phyloP scores from a whole-genome alignment of 2,329 filamentous ascomycete genomes.

The Myriosclerotinia duriaeana region DNA sequence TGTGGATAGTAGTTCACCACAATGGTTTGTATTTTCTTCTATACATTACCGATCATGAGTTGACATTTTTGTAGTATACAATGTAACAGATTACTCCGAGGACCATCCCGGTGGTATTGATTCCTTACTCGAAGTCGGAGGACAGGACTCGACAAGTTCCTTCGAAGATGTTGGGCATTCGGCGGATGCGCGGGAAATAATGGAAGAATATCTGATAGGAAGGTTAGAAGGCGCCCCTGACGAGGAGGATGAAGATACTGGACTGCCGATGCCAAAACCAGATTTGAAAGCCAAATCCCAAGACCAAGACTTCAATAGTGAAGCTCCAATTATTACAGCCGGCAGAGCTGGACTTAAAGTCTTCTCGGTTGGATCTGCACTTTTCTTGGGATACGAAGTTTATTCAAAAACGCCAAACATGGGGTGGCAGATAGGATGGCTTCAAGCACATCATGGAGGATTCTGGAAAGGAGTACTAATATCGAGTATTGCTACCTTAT shows the following conservation, averaged over 20 bases:
- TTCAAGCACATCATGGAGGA: conserved; percentile 39
- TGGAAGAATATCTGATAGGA: conserved; percentile 26
- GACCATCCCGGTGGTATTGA: conserved; percentile 74
- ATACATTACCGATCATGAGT: neutral
- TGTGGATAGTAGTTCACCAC: conserved; percentile 57
- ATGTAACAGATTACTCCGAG: conserved; percentile 56
- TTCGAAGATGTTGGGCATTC: conserved; percentile 86
- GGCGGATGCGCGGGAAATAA: conserved; percentile 41
- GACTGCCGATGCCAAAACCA: conserved; percentile 25
- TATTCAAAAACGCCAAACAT: conserved; percentile 11
- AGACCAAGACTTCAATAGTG: conserved; percentile 20
- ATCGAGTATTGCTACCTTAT: conserved; percentile 23
- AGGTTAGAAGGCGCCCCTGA: conserved; percentile 24
- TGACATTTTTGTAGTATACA: conserved; percentile 49
- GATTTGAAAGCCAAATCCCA: conserved; percentile 18
- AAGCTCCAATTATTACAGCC: conserved; percentile 21
- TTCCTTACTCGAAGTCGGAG: conserved; percentile 73
- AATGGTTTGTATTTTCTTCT: conserved; percentile 45
- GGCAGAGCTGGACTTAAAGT: conserved; percentile 18
- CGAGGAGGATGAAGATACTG: conserved; percentile 23
- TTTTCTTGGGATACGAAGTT: conserved; percentile 21
- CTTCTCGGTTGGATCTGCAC: conserved; percentile 16
- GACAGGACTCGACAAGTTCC: conserved; percentile 73
- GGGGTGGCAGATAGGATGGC: conserved; percentile 20
- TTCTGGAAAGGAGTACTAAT: conserved; percentile 30